A percentile compares a stretch with the other conserved stretches of the same genome.
These are phyloP conservation scores for Halenospora varia DNA, from an alignment of 495 filamentous ascomycete species.

Conservation along the genomic window DNA sequence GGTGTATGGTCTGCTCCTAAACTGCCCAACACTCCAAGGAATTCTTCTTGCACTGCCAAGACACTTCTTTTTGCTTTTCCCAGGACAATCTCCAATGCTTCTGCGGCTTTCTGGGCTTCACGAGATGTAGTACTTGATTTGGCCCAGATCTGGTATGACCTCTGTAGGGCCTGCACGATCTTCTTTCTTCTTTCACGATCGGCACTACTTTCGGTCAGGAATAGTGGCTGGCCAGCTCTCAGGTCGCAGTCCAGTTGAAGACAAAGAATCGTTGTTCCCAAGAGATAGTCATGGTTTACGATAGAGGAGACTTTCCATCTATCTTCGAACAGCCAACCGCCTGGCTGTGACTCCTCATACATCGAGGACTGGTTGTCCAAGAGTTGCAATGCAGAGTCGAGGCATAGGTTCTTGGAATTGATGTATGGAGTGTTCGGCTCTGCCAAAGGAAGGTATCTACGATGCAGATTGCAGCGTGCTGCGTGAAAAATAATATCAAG, in stretches of 20 bases:
- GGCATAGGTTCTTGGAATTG: slow-evolving; percentile 64
- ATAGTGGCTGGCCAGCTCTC: background rate
- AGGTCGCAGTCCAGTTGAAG: slow-evolving; percentile 18
- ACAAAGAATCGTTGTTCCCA: slow-evolving; percentile 42
- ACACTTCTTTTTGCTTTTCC: background rate
- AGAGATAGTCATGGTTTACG: slow-evolving; percentile 41
- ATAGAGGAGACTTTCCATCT: slow-evolving; percentile 40
- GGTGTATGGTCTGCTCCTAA: too few species aligned
- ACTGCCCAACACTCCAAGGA: too few species aligned
- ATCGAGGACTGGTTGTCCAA: slow-evolving; percentile 42
- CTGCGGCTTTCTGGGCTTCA: background rate
- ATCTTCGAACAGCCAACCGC: slow-evolving; percentile 28
- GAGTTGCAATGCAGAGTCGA: slow-evolving; percentile 63
- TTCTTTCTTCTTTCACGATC: slow-evolving; percentile 29
- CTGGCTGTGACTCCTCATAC: slow-evolving; percentile 32
- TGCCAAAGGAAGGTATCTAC: slow-evolving; percentile 59
- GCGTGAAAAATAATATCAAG: slow-evolving; percentile 69
- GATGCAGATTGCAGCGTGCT: slow-evolving; percentile 65
- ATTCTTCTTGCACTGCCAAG: background rate
- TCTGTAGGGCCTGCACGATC: slow-evolving; percentile 37
- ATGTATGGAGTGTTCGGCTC: slow-evolving; percentile 42
- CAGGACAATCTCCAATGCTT: background rate
- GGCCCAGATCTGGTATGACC: slow-evolving; percentile 10
- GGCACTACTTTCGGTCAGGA: background rate
- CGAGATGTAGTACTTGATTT: background rate